Base-by-base conservation (phyloP, 2,329 filamentous ascomycete species). In the Cladophialophora yegresii region DNA sequence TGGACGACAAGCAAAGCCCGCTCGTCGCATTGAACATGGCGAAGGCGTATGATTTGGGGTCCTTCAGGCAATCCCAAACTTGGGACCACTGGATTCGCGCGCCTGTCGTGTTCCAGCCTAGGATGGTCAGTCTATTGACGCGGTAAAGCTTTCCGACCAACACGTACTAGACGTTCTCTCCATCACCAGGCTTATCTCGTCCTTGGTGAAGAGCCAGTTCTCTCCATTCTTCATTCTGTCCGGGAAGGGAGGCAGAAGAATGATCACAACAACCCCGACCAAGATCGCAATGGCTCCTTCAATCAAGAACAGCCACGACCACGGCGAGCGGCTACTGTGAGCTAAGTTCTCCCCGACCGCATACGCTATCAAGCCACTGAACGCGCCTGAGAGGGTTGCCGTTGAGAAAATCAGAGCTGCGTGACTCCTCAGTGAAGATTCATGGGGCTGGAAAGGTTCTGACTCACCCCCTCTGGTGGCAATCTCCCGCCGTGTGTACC, bases 141-240 rank as follows among this genome's bases (percentile, higher is more conserved):
- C n/a, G 13, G 12, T 33, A 23, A 7, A 32, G 32, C 28, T 54
- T 9, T 8, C 10, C 23, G 23, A 16, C n/a, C 12, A 54, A 2
- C 47, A 50, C 54, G 20, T 56, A 40, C 54, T 54, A 16, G 51
- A 30, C 23, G 30, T 40, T 26, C 54, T 20, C 13, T 56, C 28
- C 23, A 56, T 6, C 16, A 40, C 56, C n/a, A 58, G 28, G n/a
- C 2, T 33, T 20, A 57, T 43, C 22, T 57, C 54, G 20, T 57
- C 54, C 36, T 43, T 45, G 32, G 54, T 57, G 20, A 57, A 57
- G 1, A 57, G 36, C 54, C 54, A 57, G 10, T 57, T 23, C 20
- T 57, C 45, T 54, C 56, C 79, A 28, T 88, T 88, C 23, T 57
- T 57, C 54, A 57, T 26, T 45, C 54, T 43, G 13, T 57, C 54